A percentile compares a stretch with the other conserved stretches of the same genome.
Conservation (phyloP, 108 stramenopile genomes). For the Stephanodiscus minutulus region DNA sequence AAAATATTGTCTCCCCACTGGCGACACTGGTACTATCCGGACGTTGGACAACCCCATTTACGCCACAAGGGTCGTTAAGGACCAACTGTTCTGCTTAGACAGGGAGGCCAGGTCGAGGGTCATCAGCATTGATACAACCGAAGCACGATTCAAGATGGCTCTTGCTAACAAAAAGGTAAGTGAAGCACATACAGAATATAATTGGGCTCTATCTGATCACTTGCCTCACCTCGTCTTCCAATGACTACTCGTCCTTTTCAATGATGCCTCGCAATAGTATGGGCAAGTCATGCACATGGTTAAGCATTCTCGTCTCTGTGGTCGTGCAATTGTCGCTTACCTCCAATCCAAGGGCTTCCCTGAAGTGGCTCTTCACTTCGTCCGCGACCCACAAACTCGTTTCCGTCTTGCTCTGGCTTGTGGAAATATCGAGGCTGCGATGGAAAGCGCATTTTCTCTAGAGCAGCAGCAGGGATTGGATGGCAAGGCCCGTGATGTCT, state of each 20-base stretch:
- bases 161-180: constrained; percentile 73
- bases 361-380: constrained; percentile 99
- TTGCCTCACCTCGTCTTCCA: neutral
- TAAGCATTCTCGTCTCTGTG: constrained; percentile 89
- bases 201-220: neutral
- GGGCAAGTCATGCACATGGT: constrained; percentile 99
- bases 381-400: constrained; percentile 91
- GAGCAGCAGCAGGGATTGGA: constrained; percentile 63
- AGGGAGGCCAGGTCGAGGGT: constrained; percentile 92
- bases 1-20: constrained; percentile 96
- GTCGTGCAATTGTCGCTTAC: constrained; percentile 97
- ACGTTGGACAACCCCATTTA: constrained; percentile 95
- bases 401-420: constrained; percentile 98
- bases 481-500: constrained; percentile 85
- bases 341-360: constrained; percentile 98
- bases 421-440: constrained; percentile 98
- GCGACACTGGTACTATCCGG: constrained; percentile 97
- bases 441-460: constrained; percentile 92
- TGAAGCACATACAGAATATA: neutral
- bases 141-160: constrained; percentile 94
- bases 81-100: constrained; percentile 93
- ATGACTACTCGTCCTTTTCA: neutral
- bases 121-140: constrained; percentile 94
- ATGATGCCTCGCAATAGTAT: constrained; percentile 54
- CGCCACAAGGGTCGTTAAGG: constrained; percentile 88